Evolutionary conservation across 2,329 filamentous ascomycete species (phyloP).

Genomic region (Neobulgaria alba): DNA sequence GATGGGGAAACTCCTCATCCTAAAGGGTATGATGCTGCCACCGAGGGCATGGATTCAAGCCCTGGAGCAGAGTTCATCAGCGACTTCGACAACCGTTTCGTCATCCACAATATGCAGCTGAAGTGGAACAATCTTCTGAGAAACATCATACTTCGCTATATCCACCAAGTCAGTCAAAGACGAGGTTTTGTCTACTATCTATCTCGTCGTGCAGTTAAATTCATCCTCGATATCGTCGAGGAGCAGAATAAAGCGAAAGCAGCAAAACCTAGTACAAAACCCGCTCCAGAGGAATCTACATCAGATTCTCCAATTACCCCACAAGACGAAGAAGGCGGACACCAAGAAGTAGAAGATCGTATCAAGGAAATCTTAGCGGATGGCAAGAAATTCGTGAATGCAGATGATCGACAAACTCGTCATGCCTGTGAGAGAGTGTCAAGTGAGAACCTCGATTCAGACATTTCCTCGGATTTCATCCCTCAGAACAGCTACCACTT

Average conservation of each 20-base stretch:
- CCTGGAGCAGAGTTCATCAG: conserved; percentile 75
- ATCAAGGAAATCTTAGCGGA: conserved; percentile 82
- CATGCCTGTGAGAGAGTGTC: conserved; percentile 31
- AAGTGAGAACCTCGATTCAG: conserved; percentile 57
- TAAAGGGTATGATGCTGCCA: conserved; percentile 33
- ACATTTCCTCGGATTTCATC: conserved; percentile 80
- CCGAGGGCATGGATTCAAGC: conserved; percentile 54
- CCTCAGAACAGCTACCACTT: conserved; percentile 92
- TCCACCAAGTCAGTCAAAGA: conserved; percentile 92
- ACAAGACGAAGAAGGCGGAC: conserved; percentile 28
- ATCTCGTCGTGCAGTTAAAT: conserved; percentile 90
- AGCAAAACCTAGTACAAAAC: conserved; percentile 26
- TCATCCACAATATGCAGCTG: conserved; percentile 92
- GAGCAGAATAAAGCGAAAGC: conserved; percentile 64
- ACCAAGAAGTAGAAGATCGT: conserved; percentile 66
- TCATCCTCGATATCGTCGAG: conserved; percentile 94
- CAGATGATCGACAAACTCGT: conserved; percentile 42
- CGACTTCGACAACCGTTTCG: conserved; percentile 97
- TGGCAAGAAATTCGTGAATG: conserved; percentile 71
- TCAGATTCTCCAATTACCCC: conserved; percentile 16
- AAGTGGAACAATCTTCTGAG: conserved; percentile 97
- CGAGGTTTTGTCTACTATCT: conserved; percentile 97
- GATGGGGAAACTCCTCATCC: conserved; percentile 22
- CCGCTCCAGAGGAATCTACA: conserved; percentile 22
- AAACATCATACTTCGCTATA: conserved; percentile 94